A percentile compares a stretch with the other conserved stretches of the same genome.
phyloP scores from a whole-genome alignment of 768 basidiomycete genomes.

The Boletus rufocinnamomeus region DNA sequence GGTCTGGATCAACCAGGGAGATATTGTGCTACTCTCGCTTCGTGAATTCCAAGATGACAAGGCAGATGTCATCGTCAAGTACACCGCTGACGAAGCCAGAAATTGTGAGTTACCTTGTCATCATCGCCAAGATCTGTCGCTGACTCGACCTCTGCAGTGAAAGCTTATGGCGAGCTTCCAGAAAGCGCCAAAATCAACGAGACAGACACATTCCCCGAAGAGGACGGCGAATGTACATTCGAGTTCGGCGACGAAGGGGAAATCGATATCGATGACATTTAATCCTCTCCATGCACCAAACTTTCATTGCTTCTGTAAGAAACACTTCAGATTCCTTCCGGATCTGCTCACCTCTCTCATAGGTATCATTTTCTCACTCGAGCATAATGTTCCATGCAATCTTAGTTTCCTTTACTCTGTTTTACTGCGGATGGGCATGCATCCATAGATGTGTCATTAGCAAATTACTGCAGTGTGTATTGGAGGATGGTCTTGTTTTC shows the following conservation, averaged over 20 bases:
- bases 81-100: conserved; percentile 93
- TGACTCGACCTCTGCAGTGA: conserved; percentile 51
- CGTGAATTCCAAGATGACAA: conserved; percentile 99
- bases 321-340: not conserved
- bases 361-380: conserved; percentile 18
- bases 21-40: conserved; percentile 91
- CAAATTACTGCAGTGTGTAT: conserved; percentile 19
- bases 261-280: conserved; percentile 90
- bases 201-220: conserved; percentile 90
- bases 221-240: conserved; percentile 86
- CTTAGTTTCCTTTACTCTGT: conserved; percentile 5
- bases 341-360: conserved; percentile 7
- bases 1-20: conserved; percentile 99
- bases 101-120: conserved; percentile 52
- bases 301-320: conserved; percentile 19
- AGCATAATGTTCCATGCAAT: conserved; percentile 12
- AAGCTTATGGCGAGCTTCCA: conserved; percentile 97
- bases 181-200: conserved; percentile 97
- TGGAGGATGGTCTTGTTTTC: conserved; percentile 15
- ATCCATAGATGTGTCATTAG: conserved; percentile 30
- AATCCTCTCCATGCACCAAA: conserved; percentile 29
- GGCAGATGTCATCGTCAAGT: conserved; percentile 99
- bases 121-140: conserved; percentile 6
- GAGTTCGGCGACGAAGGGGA: conserved; percentile 90
- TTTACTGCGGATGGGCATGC: conserved; percentile 18